Base-by-base conservation (phyloP, 352 stramenopile genomes). In the Phytophthora sp. region DNA sequence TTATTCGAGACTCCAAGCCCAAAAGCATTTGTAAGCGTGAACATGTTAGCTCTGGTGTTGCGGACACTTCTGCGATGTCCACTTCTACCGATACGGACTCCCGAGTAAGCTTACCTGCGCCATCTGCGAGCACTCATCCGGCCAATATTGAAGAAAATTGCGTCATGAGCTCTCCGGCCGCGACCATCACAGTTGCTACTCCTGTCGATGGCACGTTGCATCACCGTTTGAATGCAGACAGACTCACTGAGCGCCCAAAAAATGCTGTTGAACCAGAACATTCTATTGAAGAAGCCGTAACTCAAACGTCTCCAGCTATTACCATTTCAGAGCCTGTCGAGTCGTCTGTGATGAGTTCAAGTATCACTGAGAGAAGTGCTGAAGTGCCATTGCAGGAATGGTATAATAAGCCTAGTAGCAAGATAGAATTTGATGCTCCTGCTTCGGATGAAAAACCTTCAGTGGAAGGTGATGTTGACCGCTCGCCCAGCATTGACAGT, bases 61-160 rank as follows among this genome's bases (percentile, higher is more conserved):
- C 7, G 8, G 12, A 5, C 13, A 46, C 8, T 46, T 46, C 20
- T 2, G 30, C 36, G 11, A 38, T 29, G 3, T 8, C 27, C 23
- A 29, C 24, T 12, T 35, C 21, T 47, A 35, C 21, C 20, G 6
- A 15, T 36, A 23, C 33, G 16, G n/a, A 2, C 4, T 59, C 29
- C 18, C 18, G 24, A 30, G 21, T 30, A 30, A 45, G 21, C 7
- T 11, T 29, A 26, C 15, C 12, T 13, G 15, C n/a, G 13, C 30
- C 12, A 49, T n/a, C 20, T 38, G 9, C 31, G 20, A 42, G 13
- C 20, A 44, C 8, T 27, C 20, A 13, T 53, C 24, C 51, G 26
- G 30, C 12, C 33, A 71, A 70, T 20, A 54, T 59, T 29, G 47
- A 57, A 59, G 61, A 74, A 29, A 60, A 63, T 30, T 31, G 54